These are phyloP conservation scores for Phytophthora colocasiae DNA, from an alignment of 352 stramenopile species.

Conservation along the genomic window DNA sequence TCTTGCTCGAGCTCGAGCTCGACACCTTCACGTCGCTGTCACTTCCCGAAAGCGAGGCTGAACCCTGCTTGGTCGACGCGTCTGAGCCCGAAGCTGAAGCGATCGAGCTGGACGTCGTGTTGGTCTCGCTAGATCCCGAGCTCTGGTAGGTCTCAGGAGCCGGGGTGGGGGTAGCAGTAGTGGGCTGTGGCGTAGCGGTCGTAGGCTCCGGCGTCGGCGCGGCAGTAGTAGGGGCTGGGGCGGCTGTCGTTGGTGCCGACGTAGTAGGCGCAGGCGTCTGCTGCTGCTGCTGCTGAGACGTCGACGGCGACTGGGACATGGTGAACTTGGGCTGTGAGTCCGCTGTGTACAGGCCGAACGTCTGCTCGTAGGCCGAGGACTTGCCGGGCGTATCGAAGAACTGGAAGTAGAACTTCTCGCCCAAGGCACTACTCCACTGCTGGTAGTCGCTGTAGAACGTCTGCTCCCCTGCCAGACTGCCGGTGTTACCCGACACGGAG, in stretches of 20 bases:
- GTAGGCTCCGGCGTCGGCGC: slow-evolving; percentile 16
- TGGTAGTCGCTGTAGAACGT: slow-evolving; percentile 72
- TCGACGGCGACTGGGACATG: slow-evolving; percentile 29
- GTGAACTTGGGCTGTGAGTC: slow-evolving; percentile 65
- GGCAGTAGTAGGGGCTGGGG: slow-evolving; percentile 10
- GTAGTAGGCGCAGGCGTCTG: neutral
- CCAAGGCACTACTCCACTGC: slow-evolving; percentile 52
- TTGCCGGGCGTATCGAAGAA: slow-evolving; percentile 73
- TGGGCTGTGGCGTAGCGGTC: slow-evolving; percentile 15
- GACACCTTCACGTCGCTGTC: slow-evolving; percentile 28
- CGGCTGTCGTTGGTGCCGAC: slow-evolving; percentile 4
- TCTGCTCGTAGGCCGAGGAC: slow-evolving; percentile 49
- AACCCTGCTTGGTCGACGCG: slow-evolving; percentile 12
- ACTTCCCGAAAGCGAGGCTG: slow-evolving; percentile 22
- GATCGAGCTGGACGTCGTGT: slow-evolving; percentile 20
- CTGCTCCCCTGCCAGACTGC: slow-evolving; percentile 39
- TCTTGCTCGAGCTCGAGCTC: slow-evolving; percentile 29
- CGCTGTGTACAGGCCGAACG: slow-evolving; percentile 57
- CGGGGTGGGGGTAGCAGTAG: slow-evolving; percentile 13
- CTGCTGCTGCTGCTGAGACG: slow-evolving; percentile 26
- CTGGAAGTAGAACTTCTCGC: slow-evolving; percentile 83
- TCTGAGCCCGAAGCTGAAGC: slow-evolving; percentile 22
- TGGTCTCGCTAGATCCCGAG: slow-evolving; percentile 20
- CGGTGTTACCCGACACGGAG: slow-evolving; percentile 43
- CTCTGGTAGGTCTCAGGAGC: slow-evolving; percentile 29